These are phyloP conservation scores for Aegilops sharonensis DNA, from an alignment of 176 grass and related monocot genomes.

Conservation along the genomic window DNA sequence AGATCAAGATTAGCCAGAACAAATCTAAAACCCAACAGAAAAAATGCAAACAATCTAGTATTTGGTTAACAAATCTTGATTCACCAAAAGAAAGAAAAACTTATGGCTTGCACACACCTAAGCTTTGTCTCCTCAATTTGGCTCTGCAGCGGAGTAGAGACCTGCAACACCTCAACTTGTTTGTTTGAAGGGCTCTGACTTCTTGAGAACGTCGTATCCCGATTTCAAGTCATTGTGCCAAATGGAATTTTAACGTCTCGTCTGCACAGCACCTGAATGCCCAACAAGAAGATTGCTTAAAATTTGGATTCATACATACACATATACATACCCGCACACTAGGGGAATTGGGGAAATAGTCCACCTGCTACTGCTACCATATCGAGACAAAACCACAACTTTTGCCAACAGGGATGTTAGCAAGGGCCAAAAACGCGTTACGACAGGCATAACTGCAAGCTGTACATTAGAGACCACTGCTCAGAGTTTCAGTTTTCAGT, in stretches of 20 bases:
- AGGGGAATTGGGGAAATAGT: not conserved
- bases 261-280: constrained; percentile 39
- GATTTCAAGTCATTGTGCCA: constrained; percentile 33
- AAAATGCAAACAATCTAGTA: no score
- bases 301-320: not conserved
- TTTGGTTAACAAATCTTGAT: no score
- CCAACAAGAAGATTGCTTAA: not conserved
- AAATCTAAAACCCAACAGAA: no score
- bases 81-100: no score
- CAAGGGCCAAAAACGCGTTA: constrained; percentile 35
- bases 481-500: no score
- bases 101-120: not conserved
- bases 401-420: constrained; percentile 82
- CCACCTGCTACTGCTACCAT: constrained; percentile 54
- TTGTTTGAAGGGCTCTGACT: constrained; percentile 68
- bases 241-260: no score
- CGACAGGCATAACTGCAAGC: no score
- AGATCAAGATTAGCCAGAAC: no score
- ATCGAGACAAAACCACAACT: constrained; percentile 84
- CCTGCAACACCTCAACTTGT: not conserved
- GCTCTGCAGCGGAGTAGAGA: not conserved
- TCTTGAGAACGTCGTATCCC: constrained; percentile 77
- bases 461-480: no score
- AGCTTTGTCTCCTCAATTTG: constrained; percentile 27
- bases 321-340: not conserved